These are phyloP conservation scores for Chytriomyces sp. DNA, from an alignment of 192 early-diverging fungal species.

Conservation along the genomic window DNA sequence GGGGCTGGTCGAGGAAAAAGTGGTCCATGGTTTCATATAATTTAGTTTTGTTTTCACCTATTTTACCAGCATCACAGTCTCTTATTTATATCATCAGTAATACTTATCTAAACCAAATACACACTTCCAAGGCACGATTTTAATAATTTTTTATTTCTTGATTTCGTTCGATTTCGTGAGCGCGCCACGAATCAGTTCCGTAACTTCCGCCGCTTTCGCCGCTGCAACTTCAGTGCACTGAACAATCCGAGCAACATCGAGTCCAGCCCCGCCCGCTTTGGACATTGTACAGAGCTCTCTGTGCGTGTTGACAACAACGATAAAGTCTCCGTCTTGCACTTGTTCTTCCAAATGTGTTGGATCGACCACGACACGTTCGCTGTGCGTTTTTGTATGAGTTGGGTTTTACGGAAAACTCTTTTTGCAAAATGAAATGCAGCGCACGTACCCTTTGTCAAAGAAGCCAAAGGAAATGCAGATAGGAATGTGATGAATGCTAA, in stretches of 20 bases:
- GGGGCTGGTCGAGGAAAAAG: too few species aligned
- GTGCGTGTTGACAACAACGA: constrained; percentile 88
- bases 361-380: constrained; percentile 71
- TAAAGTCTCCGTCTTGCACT: constrained; percentile 80
- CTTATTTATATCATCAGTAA: too few species aligned
- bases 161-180: constrained; percentile 45
- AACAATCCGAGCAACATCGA: constrained; percentile 76
- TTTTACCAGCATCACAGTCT: too few species aligned
- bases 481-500: constrained; percentile 95
- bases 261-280: constrained; percentile 88
- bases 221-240: constrained; percentile 83
- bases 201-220: constrained; percentile 73
- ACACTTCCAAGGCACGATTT: too few species aligned
- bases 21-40: too few species aligned
- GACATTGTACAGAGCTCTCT: constrained; percentile 90
- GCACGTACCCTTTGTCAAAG: constrained; percentile 76
- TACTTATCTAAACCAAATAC: too few species aligned
- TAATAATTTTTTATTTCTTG: too few species aligned
- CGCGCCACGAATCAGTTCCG: constrained; percentile 78
- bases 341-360: constrained; percentile 88
- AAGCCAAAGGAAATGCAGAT: constrained; percentile 93
- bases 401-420: background rate
- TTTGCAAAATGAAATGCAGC: constrained; percentile 4
- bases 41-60: too few species aligned
- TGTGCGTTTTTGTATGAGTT: background rate